These are phyloP conservation scores for Tinospora cordifolia DNA, from an alignment of 164 flowering plant genomes.

Conservation along the genomic window DNA sequence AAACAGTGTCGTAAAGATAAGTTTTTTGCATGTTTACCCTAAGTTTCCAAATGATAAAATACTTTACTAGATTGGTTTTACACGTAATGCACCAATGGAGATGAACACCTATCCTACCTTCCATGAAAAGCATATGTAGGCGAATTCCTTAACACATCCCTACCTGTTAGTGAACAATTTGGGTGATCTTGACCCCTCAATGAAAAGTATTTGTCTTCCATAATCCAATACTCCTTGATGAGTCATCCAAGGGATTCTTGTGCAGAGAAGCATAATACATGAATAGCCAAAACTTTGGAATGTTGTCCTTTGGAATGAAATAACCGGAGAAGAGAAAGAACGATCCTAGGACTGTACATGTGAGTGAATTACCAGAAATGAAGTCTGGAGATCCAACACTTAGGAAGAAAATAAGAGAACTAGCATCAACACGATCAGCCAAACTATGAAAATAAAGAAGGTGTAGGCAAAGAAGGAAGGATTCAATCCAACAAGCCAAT, in stretches of 20 bases:
- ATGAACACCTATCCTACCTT: too few species aligned
- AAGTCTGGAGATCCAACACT: constrained; percentile 83
- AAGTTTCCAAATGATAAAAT: too few species aligned
- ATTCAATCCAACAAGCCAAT: constrained; percentile 88
- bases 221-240: constrained; percentile 74
- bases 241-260: constrained; percentile 76
- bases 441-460: constrained; percentile 64
- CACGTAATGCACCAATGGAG: too few species aligned
- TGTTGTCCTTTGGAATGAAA: constrained; percentile 81
- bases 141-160: constrained; percentile 51
- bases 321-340: constrained; percentile 96
- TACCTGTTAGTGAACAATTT: constrained; percentile 53
- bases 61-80: too few species aligned
- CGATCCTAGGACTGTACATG: constrained; percentile 74
- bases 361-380: constrained; percentile 81
- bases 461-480: constrained; percentile 60
- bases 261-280: constrained; percentile 88
- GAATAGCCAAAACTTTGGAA: constrained; percentile 87
- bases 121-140: too few species aligned
- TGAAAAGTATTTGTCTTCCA: constrained; percentile 51
- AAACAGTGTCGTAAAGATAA: not conserved
- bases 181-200: constrained; percentile 22
- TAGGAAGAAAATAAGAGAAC: constrained; percentile 77
- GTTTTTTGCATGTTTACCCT: constrained; percentile 29
- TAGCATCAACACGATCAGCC: constrained; percentile 83